Base-by-base conservation (phyloP, 169 alveolate species). In the Eimeria sp. region DNA sequence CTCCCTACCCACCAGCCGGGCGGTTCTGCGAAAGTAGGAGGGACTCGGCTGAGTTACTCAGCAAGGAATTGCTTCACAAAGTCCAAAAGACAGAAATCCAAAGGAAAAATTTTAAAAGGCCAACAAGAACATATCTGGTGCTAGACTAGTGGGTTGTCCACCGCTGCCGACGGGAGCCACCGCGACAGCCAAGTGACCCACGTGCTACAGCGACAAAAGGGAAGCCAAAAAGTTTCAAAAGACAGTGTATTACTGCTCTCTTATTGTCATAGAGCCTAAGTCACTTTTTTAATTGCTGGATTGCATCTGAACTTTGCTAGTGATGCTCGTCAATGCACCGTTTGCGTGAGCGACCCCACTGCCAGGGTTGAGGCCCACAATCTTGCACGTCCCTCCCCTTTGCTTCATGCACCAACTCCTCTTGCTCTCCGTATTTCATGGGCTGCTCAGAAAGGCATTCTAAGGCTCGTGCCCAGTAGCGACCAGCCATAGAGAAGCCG, bases 361-460 rank as follows among this genome's bases (percentile, higher is more conserved):
- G 80, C 80, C 80, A 71, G 80, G 54, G 80, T 37, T 71, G 52
- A 71, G 80, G 80, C 54, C 54, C 80, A 33, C 80, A 71, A n/a
- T 37, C 54, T 14, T 71, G 80, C 54, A 33, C 11, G 10, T 1
- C 80, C 16, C 54, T 71, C 30, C 25, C 54, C 80, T 14, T 71
- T 33, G 27, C 25, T 0, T 18, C n/a, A 33, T 14, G 80, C n/a
- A 10, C 13, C 33, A 14, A 33, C 0, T 37, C 54, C 6, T 4
- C 80, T 33, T 71, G 4, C n/a, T 13, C 18, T 27, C 80, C 6
- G 2, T 2, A 71, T 33, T 33, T 14, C 0, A 33, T 0, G 6
- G 54, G 27, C 8, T 25, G n/a, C 10, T 25, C 23, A 37, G 1
- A 30, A 16, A 43, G 49, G 49, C 49, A 2, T 43, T 43, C 4